Percentiles rank a stretch among this genome's conserved stretches.
Evolutionary conservation across 345 rosid species (phyloP).

Genomic region (Raphanus raphanistrum): DNA sequence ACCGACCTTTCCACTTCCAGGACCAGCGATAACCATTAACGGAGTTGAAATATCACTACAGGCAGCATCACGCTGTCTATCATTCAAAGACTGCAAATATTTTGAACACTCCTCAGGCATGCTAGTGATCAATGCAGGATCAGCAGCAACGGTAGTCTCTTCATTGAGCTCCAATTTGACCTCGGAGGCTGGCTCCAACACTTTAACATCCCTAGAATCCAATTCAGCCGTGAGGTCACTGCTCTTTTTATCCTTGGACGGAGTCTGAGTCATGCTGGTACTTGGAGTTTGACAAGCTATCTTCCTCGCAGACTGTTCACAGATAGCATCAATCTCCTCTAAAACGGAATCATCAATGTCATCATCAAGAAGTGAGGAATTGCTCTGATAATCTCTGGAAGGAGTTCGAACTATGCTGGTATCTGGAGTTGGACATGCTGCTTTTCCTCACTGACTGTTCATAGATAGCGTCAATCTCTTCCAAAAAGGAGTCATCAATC

Average conservation of each 20-base stretch:
- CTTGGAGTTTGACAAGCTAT: slow-evolving; percentile 31
- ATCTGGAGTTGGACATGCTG: slow-evolving; percentile 31
- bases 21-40: slow-evolving; percentile 94
- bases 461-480: slow-evolving; percentile 69
- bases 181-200: slow-evolving; percentile 2
- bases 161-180: slow-evolving; percentile 24
- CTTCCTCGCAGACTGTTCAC: slow-evolving; percentile 56
- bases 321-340: slow-evolving; percentile 69
- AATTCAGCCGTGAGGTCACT: slow-evolving; percentile 23
- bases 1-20: slow-evolving; percentile 94
- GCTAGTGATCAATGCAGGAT: slow-evolving; percentile 29
- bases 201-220: slow-evolving; percentile 15
- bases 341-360: slow-evolving; percentile 66
- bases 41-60: slow-evolving; percentile 68
- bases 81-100: slow-evolving; percentile 71
- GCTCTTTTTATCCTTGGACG: slow-evolving; percentile 22
- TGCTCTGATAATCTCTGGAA: slow-evolving; percentile 22
- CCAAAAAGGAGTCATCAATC: slow-evolving; percentile 64
- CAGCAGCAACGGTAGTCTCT: slow-evolving; percentile 36
- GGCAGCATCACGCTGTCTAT: slow-evolving; percentile 86
- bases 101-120: slow-evolving; percentile 65
- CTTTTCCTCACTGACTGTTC: slow-evolving; percentile 53
- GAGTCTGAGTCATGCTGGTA: slow-evolving; percentile 26
- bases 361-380: slow-evolving; percentile 50
- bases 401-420: slow-evolving; percentile 25